Evolutionary conservation across 2,329 filamentous ascomycete species (phyloP).

Genomic region (Zymoseptoria tritici): DNA sequence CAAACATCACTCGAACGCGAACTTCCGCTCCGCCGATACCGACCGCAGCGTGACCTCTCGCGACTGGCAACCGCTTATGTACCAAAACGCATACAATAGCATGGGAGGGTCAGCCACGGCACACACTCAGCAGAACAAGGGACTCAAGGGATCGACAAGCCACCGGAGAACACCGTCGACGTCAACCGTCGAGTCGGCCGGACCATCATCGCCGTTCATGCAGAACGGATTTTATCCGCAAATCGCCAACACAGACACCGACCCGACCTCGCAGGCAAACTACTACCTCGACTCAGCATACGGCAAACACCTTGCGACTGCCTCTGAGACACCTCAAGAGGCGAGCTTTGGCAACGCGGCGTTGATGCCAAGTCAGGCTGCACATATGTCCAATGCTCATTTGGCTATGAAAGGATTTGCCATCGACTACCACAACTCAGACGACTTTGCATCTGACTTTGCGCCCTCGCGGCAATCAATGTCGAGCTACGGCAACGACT

Average conservation of each 20-base stretch:
- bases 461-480: constrained; percentile 51
- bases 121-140: constrained; percentile 9
- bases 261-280: constrained; percentile 34
- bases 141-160: constrained; percentile 19
- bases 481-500: constrained; percentile 54
- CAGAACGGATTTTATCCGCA: constrained; percentile 31
- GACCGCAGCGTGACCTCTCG: constrained; percentile 9
- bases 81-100: constrained; percentile 18
- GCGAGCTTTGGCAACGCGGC: constrained; percentile 37
- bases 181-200: constrained; percentile 37
- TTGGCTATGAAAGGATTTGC: constrained; percentile 53
- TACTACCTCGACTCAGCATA: constrained; percentile 35
- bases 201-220: constrained; percentile 38
- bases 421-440: constrained; percentile 45
- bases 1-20: constrained; percentile 2
- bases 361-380: constrained; percentile 25
- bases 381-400: constrained; percentile 42
- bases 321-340: constrained; percentile 48
- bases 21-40: constrained; percentile 10
- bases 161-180: constrained; percentile 31
- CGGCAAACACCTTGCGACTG: constrained; percentile 48
- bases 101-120: constrained; percentile 19
- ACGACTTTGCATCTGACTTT: constrained; percentile 46
- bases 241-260: constrained; percentile 40
- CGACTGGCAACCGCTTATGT: constrained; percentile 17